Conservation (phyloP, 139 green algal species). For the Coelastrella sp. region DNA sequence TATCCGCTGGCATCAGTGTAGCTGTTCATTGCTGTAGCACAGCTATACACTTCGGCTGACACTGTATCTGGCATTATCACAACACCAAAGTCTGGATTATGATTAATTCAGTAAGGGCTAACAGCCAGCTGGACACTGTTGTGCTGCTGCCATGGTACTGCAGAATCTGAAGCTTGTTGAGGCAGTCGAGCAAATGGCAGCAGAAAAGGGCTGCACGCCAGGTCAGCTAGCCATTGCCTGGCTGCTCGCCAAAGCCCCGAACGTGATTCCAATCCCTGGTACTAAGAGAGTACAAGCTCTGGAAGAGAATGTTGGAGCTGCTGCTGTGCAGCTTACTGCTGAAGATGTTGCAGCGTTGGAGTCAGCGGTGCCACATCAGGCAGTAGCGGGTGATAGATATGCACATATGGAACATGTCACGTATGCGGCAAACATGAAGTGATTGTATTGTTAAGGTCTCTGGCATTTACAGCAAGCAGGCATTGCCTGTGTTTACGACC, state of each 20-base stretch:
- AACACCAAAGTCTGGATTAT: no score
- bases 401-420: slow-evolving; percentile 6
- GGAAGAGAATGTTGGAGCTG: slow-evolving; percentile 67
- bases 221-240: slow-evolving; percentile 87
- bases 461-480: no score
- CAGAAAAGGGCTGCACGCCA: slow-evolving; percentile 72
- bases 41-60: no score
- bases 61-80: no score
- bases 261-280: slow-evolving; percentile 84
- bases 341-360: slow-evolving; percentile 63
- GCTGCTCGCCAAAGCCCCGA: slow-evolving; percentile 72
- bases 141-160: neutral
- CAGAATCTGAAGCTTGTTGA: slow-evolving; percentile 81
- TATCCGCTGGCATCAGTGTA: no score
- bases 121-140: no score
- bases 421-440: slow-evolving; percentile 23
- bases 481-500: no score
- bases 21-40: no score
- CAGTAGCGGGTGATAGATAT: slow-evolving; percentile 38
- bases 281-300: slow-evolving; percentile 56
- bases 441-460: no score
- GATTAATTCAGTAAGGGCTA: no score
- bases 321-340: slow-evolving; percentile 55
- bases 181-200: slow-evolving; percentile 65
- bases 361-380: slow-evolving; percentile 36